Evolutionary conservation across 179 eudicot genomes (phyloP).

Genomic region (Carnegiea gigantea): DNA sequence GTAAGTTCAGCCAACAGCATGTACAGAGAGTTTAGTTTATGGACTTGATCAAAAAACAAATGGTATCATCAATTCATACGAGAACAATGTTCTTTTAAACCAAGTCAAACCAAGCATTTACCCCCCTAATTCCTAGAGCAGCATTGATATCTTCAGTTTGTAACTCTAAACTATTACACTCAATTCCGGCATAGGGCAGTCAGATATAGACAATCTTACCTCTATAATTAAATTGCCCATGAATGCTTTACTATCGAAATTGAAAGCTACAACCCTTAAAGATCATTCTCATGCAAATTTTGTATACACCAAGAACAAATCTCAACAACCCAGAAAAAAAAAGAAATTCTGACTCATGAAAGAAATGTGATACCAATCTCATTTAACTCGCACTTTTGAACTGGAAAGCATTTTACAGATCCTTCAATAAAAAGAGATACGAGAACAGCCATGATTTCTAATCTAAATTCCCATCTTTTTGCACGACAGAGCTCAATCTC

Average conservation of each 20-base stretch:
- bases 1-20: neutral
- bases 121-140: neutral
- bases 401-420: neutral
- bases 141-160: neutral
- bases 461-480: neutral
- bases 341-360: neutral
- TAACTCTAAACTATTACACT: neutral
- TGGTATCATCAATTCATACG: neutral
- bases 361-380: neutral
- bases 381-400: neutral
- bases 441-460: neutral
- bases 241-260: neutral
- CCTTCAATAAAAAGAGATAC: neutral
- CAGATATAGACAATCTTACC: neutral
- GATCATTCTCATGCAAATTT: neutral
- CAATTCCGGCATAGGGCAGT: neutral
- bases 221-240: neutral
- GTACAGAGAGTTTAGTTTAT: neutral
- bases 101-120: neutral
- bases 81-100: neutral
- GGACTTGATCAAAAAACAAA: neutral
- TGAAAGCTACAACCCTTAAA: neutral
- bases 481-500: neutral
- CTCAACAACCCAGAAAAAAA: neutral
- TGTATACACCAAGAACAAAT: neutral